Evolutionary conservation across 495 filamentous ascomycete genomes (phyloP), one percentile per base, ranked within the genome.

Genomic region (Viridothelium virens): DNA sequence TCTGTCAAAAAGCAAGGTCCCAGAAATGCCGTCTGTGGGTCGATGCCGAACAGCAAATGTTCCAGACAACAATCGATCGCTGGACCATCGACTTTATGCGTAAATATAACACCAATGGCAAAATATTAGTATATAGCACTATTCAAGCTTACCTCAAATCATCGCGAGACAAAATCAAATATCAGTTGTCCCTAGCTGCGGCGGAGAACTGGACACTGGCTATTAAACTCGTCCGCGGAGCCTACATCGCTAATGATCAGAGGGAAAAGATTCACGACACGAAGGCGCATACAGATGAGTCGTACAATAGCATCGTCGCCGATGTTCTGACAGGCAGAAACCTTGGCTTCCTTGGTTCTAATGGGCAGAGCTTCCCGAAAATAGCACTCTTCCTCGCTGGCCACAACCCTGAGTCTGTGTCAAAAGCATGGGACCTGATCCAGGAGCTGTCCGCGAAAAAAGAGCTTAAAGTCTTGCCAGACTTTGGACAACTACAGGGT

Each of bases 1-100:
- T 82, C 46, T 72, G 74, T 65, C 64, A 61, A 38, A 71, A 68
- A 61, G 76, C 74, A 61, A 65, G 63, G 41, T 33, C 67, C n/a
- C 75, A 75, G 36, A 75, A 75, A n/a, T 75, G 70, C 38, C 69
- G 77, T 16, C 66, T 79, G 11, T 77, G 74, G 76, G 61, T 79
- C 37, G 77, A 79, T 64, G 76, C 78, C 1, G 78, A 80, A 62
- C 73, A 75, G 66, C 74, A 79, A 48, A 47, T 75, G 1, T 70
- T 79, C 3, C 78, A 80, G 67, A 68, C 68, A 2, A 69, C 72
- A 3, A 73, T 80, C 38, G 76, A 78, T 64, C 36, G 73, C 37
- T 77, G 74, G 74, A 74, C 76, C 0, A 73, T 79, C 64, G 75
- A 77, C 2, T 69, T 77, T 1, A 80, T 79, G 77, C 76, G 77